A percentile compares a stretch with the other conserved stretches of the same genome.
Evolutionary conservation across 1,284 basidiomycete genomes (phyloP).

Genomic region (Uromyces viciae-fabae): DNA sequence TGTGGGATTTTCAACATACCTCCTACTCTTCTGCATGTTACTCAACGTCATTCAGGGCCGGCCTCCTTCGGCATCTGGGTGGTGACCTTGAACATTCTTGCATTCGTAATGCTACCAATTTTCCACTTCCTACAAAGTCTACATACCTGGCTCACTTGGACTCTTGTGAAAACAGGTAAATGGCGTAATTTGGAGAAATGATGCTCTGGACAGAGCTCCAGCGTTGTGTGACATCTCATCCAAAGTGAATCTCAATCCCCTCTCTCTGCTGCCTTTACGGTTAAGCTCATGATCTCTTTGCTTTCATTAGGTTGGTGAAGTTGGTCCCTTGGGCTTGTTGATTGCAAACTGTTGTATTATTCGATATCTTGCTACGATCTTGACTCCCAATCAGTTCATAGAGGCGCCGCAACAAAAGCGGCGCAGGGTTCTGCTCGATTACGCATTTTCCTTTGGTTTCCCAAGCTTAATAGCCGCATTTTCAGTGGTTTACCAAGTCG

Average conservation of each 20-base stretch:
- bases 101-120: slow-evolving; percentile 2
- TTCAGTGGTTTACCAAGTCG: slow-evolving; percentile 1
- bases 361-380: slow-evolving; percentile 12
- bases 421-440: slow-evolving; percentile 13
- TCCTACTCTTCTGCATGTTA: slow-evolving; percentile 3
- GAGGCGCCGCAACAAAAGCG: not conserved
- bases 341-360: slow-evolving; percentile 33
- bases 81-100: not conserved
- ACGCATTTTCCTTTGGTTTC: slow-evolving; percentile 1
- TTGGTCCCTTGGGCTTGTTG: slow-evolving; percentile 18
- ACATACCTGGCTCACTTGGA: not conserved
- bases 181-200: slow-evolving; percentile 20
- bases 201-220: slow-evolving; percentile 19
- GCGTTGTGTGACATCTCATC: slow-evolving; percentile 28
- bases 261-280: not conserved
- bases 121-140: too few relatives aligned
- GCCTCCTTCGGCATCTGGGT: slow-evolving; percentile 33
- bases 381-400: slow-evolving; percentile 1
- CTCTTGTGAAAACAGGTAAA: not conserved
- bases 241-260: not conserved
- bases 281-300: not conserved
- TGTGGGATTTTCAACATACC: slow-evolving; percentile 1
- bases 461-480: not conserved
- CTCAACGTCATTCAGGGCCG: slow-evolving; percentile 35
- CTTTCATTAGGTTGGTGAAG: not conserved